phyloP scores from a whole-genome alignment of 495 filamentous ascomycete species.

The Aspergillus campestris region DNA sequence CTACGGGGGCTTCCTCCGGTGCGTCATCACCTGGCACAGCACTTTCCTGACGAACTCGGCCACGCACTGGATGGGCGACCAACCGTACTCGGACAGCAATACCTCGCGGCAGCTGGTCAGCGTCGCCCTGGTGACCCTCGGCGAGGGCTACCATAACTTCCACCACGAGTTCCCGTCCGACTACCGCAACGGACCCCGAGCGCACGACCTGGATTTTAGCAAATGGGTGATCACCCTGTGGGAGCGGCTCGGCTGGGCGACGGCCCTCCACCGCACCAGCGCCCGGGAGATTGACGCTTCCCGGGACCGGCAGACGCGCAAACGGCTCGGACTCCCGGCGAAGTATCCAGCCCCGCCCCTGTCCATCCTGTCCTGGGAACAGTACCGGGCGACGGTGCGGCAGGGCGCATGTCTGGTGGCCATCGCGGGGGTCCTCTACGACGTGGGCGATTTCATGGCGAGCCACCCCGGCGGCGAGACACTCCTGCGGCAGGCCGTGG shows the following conservation, averaged over 20 bases:
- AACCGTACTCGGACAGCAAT: slow-evolving; percentile 98
- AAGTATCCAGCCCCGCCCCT: slow-evolving; percentile 90
- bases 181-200: slow-evolving; percentile 96
- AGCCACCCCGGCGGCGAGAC: slow-evolving; percentile 96
- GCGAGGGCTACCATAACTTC: slow-evolving; percentile 99
- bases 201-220: slow-evolving; percentile 97
- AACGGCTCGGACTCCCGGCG: slow-evolving; percentile 98
- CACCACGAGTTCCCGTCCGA: slow-evolving; percentile 99
- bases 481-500: slow-evolving; percentile 83
- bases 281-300: slow-evolving; percentile 98
- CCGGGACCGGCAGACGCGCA: slow-evolving; percentile 90
- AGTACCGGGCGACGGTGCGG: slow-evolving; percentile 80
- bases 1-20: slow-evolving; percentile 89
- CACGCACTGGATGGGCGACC: slow-evolving; percentile 97
- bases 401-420: slow-evolving; percentile 82
- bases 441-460: slow-evolving; percentile 89
- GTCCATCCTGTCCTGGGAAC: slow-evolving; percentile 93
- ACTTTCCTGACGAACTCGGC: slow-evolving; percentile 99
- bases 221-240: slow-evolving; percentile 94
- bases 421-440: slow-evolving; percentile 92
- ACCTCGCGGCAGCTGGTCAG: slow-evolving; percentile 93
- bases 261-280: slow-evolving; percentile 93
- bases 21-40: slow-evolving; percentile 98
- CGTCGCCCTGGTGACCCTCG: slow-evolving; percentile 90
- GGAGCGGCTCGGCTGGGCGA: slow-evolving; percentile 91